phyloP scores from a whole-genome alignment of 2,329 filamentous ascomycete genomes.

The Pyricularia grisea region DNA sequence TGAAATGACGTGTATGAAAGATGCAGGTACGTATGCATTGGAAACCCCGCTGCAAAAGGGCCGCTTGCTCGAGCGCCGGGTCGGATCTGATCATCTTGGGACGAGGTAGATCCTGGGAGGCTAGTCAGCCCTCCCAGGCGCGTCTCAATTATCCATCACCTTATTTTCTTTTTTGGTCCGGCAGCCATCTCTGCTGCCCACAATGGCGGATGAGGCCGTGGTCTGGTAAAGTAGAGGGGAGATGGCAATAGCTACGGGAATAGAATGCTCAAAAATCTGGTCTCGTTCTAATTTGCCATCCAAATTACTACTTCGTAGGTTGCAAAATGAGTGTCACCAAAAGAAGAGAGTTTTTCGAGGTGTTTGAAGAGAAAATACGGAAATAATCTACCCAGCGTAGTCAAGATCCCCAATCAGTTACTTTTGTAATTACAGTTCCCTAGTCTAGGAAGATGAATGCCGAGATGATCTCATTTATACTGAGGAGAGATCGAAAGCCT shows the following conservation, averaged over 20 bases:
- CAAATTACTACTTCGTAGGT: too few species aligned
- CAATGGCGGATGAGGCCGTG: not conserved
- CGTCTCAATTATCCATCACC: not conserved
- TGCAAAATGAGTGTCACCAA: too few species aligned
- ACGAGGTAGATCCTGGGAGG: not conserved
- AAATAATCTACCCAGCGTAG: not conserved
- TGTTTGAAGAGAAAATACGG: too few species aligned
- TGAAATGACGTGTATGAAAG: not conserved
- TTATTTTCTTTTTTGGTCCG: not conserved
- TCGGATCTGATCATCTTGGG: not conserved
- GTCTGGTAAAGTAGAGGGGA: not conserved
- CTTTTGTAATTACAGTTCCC: not conserved
- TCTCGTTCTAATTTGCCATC: not conserved
- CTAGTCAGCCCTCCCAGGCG: not conserved
- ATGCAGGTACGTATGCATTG: not conserved
- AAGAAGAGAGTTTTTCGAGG: too few species aligned
- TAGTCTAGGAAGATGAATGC: not conserved
- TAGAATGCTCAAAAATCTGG: not conserved
- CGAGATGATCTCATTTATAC: not conserved
- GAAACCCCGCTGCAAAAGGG: not conserved
- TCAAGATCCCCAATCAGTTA: not conserved
- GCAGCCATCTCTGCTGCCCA: not conserved
- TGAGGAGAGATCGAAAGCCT: not conserved
- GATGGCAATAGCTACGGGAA: not conserved
- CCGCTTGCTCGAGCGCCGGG: not conserved